These are phyloP conservation scores for Rugonectria rugulosa DNA, from an alignment of 2,329 filamentous ascomycete species.

Conservation along the genomic window DNA sequence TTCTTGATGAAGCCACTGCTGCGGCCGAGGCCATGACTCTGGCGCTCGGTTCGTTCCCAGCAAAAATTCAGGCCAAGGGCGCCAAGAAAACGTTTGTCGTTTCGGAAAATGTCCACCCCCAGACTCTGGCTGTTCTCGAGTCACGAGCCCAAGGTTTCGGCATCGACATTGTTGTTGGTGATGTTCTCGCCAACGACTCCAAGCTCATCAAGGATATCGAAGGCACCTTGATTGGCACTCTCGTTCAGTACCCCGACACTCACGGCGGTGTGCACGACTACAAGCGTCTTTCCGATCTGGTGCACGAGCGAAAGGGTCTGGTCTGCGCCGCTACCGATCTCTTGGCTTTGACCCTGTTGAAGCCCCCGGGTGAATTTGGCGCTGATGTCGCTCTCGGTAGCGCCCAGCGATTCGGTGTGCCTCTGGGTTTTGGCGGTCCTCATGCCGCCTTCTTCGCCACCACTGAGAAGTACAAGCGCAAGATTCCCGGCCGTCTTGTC, in stretches of 20 bases:
- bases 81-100: conserved; percentile 84
- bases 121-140: conserved; percentile 84
- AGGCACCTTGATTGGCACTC: conserved; percentile 83
- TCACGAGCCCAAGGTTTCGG: conserved; percentile 90
- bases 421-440: conserved; percentile 89
- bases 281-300: conserved; percentile 73
- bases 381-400: conserved; percentile 95
- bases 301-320: conserved; percentile 80
- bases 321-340: conserved; percentile 91
- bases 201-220: conserved; percentile 76
- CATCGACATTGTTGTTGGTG: conserved; percentile 77
- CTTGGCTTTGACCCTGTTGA: conserved; percentile 84
- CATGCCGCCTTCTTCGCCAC: conserved; percentile 92
- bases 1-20: conserved; percentile 90
- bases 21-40: conserved; percentile 97
- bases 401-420: conserved; percentile 89
- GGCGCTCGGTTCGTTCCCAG: conserved; percentile 70
- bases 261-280: conserved; percentile 84
- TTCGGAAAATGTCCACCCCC: conserved; percentile 82
- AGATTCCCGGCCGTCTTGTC: conserved; percentile 89
- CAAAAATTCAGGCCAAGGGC: conserved; percentile 63
- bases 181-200: conserved; percentile 72
- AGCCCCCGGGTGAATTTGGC: conserved; percentile 91
- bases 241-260: conserved; percentile 94
- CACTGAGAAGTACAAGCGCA: conserved; percentile 85